Base-by-base conservation (phyloP, 257 asterid genomes). In the Nicotiana tabacum region DNA sequence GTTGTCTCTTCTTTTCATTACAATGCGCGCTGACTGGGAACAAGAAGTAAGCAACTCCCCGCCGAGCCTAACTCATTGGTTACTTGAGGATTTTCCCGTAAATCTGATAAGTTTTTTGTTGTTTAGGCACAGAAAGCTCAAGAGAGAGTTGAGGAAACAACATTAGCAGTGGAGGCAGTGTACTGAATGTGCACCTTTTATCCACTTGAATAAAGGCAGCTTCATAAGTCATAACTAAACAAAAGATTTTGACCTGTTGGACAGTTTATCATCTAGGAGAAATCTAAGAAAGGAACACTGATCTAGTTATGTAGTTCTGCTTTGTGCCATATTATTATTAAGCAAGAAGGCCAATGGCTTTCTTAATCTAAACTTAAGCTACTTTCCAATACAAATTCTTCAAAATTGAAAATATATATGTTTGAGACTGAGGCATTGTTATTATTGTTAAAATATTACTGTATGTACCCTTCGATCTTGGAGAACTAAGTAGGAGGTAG, bases 21-120 rank as follows among this genome's bases (percentile, higher is more conserved):
- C 55, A 5, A 16, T 87, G 1, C 87, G 94, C 56, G 88, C 90
- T 35, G 86, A 90, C 53, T 94, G 97, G 98, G 92, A 85, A 81
- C 69, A 85, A 32, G 91, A 94, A 88, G 97, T 93, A 90, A 89
- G 90, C 64, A 21, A 55, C 57, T 46, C 80, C 62, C 62, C 33
- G 9, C 16, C 12, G 3, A 24, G 60, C 11, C 57, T 83, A 9
- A 29, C 65, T 78, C 13, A 29, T 3, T 6, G 46, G 6, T 76
- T 76, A 27, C 80, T 76, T 76, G 16, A 76, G 9, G 1, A 33
- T 76, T 46, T 51, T 76, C 13, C 9, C 21, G 12, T 27, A 46
- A 32, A 8, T 43, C 15, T 74, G 9, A 74, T 55, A 10, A 27
- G 43, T 51, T 48, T 15, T 11, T 29, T 24, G 17, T 69, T 74